These are phyloP conservation scores for Paramecium sexaurelia DNA, from an alignment of 73 alveolate genomes.

Conservation along the genomic window DNA sequence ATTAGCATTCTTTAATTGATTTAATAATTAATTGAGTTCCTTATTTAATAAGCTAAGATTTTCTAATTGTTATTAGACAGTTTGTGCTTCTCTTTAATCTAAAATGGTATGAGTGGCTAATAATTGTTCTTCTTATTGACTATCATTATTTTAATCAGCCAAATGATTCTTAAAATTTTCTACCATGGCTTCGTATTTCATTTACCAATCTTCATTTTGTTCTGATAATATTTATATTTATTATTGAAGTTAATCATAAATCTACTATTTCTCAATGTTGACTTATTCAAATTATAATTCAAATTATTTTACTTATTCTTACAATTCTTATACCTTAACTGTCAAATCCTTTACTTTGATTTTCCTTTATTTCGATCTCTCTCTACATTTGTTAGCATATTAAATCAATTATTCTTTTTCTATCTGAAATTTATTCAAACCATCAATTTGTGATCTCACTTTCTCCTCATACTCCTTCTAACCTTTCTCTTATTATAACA, in stretches of 20 bases:
- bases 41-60: background rate
- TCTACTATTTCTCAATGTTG: background rate
- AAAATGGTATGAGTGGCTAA: background rate
- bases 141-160: background rate
- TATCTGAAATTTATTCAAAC: background rate
- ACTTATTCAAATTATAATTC: background rate
- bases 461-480: background rate
- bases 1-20: background rate
- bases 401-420: constrained; percentile 38
- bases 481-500: background rate
- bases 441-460: constrained; percentile 14
- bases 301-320: background rate
- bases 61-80: background rate
- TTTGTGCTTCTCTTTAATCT: background rate
- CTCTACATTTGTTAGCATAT: constrained; percentile 48
- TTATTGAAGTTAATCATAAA: background rate
- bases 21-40: background rate
- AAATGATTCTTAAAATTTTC: constrained; percentile 27
- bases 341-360: constrained; percentile 24
- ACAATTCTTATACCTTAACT: background rate
- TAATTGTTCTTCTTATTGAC: background rate
- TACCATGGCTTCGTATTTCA: background rate
- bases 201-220: constrained; percentile 17
- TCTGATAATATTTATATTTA: background rate
- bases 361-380: constrained; percentile 47